Percentiles rank a stretch among this genome's conserved stretches.
Evolutionary conservation across 345 rosid genomes (phyloP).

Genomic region (Citrus cavaleriei): DNA sequence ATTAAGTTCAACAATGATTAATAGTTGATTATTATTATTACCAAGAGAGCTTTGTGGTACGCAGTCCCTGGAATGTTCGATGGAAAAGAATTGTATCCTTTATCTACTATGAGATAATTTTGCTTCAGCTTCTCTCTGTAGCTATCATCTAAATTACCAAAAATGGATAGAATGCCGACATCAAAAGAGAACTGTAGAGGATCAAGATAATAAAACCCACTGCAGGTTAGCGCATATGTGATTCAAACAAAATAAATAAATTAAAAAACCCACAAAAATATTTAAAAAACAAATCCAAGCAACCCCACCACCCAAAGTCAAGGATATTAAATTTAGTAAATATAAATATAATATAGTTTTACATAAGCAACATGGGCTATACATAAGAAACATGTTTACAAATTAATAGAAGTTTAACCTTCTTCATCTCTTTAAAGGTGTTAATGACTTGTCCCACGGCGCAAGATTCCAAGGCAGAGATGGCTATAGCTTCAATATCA

Average conservation of each 20-base stretch:
- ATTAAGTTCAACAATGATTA: neutral
- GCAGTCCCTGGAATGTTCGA: constrained; percentile 64
- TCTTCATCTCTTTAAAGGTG: constrained; percentile 78
- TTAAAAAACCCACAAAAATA: too few species aligned
- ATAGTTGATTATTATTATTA: constrained; percentile 18
- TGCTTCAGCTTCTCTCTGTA: constrained; percentile 48
- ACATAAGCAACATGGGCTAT: neutral
- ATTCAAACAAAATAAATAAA: neutral
- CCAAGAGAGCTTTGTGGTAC: constrained; percentile 65
- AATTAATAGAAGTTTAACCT: constrained; percentile 34
- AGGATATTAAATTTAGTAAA: neutral
- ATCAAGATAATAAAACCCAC: constrained; percentile 12
- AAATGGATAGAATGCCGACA: constrained; percentile 66
- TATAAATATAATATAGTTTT: neutral
- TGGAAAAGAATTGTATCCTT: constrained; percentile 88
- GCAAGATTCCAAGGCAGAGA: constrained; percentile 57
- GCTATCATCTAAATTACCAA: constrained; percentile 53
- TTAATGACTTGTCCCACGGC: constrained; percentile 26
- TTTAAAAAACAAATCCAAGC: neutral
- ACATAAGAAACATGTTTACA: neutral
- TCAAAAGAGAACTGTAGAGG: constrained; percentile 62
- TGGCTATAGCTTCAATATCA: constrained; percentile 47
- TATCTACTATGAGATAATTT: constrained; percentile 62
- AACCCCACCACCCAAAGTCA: neutral
- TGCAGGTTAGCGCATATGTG: neutral